phyloP scores from a whole-genome alignment of 2,329 filamentous ascomycete genomes.

The Trichoderma sp. region DNA sequence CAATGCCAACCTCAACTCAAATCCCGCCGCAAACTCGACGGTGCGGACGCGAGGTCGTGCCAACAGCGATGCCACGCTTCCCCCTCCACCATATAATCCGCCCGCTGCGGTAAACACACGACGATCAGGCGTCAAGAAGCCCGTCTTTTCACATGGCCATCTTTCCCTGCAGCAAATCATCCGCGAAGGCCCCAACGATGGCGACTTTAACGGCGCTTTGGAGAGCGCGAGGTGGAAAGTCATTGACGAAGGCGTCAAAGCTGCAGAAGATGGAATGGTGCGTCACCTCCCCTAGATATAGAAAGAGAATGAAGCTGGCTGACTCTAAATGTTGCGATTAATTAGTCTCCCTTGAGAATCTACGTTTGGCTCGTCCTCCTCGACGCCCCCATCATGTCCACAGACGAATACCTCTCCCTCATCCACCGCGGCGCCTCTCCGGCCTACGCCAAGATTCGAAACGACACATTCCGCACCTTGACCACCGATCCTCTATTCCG shows the following conservation, averaged over 20 bases:
- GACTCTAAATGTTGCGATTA: neutral
- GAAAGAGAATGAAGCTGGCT: neutral
- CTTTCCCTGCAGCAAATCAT: constrained; percentile 72
- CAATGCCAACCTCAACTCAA: neutral
- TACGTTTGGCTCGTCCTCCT: constrained; percentile 96
- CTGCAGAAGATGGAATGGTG: constrained; percentile 80
- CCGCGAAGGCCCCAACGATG: constrained; percentile 73
- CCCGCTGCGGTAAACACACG: constrained; percentile 36
- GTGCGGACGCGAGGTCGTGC: constrained; percentile 59
- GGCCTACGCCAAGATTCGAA: constrained; percentile 94
- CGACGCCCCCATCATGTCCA: constrained; percentile 78
- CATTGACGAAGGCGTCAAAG: constrained; percentile 71
- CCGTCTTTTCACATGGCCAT: constrained; percentile 50
- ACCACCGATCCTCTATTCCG: constrained; percentile 97
- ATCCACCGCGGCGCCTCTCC: constrained; percentile 92
- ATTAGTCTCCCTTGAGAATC: constrained; percentile 83
- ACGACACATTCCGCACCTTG: constrained; percentile 95
- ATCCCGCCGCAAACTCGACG: constrained; percentile 24
- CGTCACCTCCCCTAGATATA: constrained; percentile 22
- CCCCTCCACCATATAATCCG: constrained; percentile 37
- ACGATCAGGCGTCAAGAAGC: constrained; percentile 42
- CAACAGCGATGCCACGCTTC: constrained; percentile 66
- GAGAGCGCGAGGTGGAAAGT: constrained; percentile 72
- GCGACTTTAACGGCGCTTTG: constrained; percentile 64
- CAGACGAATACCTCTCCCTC: constrained; percentile 83